Evolutionary conservation across 371 early-diverging fungal species (phyloP).

Genomic region (Funneliformis caledonium): DNA sequence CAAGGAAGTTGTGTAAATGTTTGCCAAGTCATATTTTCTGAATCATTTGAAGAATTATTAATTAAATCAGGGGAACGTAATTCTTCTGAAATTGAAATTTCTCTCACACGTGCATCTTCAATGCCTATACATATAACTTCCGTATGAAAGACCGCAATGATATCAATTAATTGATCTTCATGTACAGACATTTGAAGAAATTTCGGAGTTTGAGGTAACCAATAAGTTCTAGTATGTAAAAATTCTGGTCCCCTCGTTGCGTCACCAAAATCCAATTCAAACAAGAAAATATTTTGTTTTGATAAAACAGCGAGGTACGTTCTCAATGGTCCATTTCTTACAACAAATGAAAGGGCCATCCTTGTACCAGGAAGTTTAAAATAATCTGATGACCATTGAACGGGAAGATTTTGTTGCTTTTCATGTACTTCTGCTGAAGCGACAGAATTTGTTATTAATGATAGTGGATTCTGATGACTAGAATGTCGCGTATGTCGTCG

Average conservation of each 20-base stretch:
- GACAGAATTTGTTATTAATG: neutral
- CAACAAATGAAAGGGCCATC: constrained; percentile 11
- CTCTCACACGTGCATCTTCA: constrained; percentile 27
- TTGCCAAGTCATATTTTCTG: constrained; percentile 8
- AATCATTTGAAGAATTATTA: neutral
- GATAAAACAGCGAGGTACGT: constrained; percentile 24
- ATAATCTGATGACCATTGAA: constrained; percentile 15
- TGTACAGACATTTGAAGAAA: constrained; percentile 25
- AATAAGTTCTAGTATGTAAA: constrained; percentile 29
- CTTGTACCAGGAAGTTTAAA: constrained; percentile 26
- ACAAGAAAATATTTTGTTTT: constrained; percentile 35
- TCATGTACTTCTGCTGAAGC: neutral
- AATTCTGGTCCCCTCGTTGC: neutral
- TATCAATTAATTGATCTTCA: constrained; percentile 30
- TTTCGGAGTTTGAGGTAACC: constrained; percentile 36
- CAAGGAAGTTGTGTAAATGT: constrained; percentile 31
- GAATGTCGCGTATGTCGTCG: neutral
- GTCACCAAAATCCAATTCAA: constrained; percentile 24
- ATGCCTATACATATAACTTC: constrained; percentile 30
- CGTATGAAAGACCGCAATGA: constrained; percentile 26
- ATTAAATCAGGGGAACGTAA: neutral
- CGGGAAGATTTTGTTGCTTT: neutral
- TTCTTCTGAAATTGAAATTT: neutral
- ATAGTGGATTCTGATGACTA: neutral
- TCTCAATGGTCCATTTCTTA: constrained; percentile 17